phyloP scores from a whole-genome alignment of 2,329 filamentous ascomycete genomes.

The Pseudogymnoascus sp. region DNA sequence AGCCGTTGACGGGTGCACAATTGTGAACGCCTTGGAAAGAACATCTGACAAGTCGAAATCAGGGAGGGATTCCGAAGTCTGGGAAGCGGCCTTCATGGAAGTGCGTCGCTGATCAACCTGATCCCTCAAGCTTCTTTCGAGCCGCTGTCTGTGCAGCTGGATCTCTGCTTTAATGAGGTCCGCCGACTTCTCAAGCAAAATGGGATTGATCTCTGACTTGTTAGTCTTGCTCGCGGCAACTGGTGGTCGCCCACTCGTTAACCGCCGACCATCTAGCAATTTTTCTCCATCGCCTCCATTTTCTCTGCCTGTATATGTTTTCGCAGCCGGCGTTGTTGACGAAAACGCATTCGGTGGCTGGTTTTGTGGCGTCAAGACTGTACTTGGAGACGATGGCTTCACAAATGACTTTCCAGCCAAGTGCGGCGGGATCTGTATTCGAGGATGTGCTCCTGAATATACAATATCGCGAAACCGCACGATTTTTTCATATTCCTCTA shows the following conservation, averaged over 20 bases:
- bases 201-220: conserved; percentile 67
- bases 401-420: conserved; percentile 25
- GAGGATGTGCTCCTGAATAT: conserved; percentile 65
- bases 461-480: conserved; percentile 73
- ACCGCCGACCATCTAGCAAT: background rate
- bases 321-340: conserved; percentile 20
- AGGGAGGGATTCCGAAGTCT: conserved; percentile 43
- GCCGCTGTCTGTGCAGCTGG: conserved; percentile 67
- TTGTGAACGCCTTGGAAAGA: conserved; percentile 58
- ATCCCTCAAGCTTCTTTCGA: conserved; percentile 71
- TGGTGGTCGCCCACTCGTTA: background rate
- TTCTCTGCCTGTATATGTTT: conserved; percentile 14
- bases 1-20: conserved; percentile 58
- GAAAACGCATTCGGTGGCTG: conserved; percentile 18
- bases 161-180: conserved; percentile 75
- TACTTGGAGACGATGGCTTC: conserved; percentile 7
- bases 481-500: conserved; percentile 70
- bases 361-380: conserved; percentile 18
- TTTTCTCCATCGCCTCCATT: background rate
- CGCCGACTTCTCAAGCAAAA: conserved; percentile 79
- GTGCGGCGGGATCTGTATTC: conserved; percentile 47
- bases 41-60: conserved; percentile 68
- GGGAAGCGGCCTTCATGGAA: conserved; percentile 35
- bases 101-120: conserved; percentile 59
- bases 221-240: conserved; percentile 31